Evolutionary conservation across 2,329 filamentous ascomycete species (phyloP), one percentile per base, ranked within the genome.

Genomic region (Colletotrichum eleusines): DNA sequence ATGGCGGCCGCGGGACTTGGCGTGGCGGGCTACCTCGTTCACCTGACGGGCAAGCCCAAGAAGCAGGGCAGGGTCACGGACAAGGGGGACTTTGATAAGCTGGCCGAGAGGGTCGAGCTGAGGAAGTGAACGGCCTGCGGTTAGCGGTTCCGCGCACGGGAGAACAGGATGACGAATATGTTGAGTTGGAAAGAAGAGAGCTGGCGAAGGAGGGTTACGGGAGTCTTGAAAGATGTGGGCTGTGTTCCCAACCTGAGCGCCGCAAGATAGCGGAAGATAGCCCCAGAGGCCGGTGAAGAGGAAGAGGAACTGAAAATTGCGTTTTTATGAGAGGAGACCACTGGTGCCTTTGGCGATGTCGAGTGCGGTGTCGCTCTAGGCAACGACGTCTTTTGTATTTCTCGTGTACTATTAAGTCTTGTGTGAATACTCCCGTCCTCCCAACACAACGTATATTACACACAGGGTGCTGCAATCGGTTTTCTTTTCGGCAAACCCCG

Each of bases 11-110:
- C 64, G 14, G 72, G 61, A 20, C 26, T 73, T 0, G 59, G 61
- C 23, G 62, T 73, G 1, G 64, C 61, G 2, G 48, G 63, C 1
- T 69, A 69, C 3, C 48, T 73, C 14, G 65, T 69, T n/a, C 71
- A 73, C 44, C 38, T 72, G 11, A 69, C 69, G 9, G 62, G 64
- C 2, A 69, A 69, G 46, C 66, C 69, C 1, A 69, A 61, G 33
- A 61, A 63, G 3, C 38, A 57, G 46, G 55, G 12, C n/a, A 5
- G 3, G 16, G 28, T 1, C 1, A 35, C 33, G 28, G 31, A 54
- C 26, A 44, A 31, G 9, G 66, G 67, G 1, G 46, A 66, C 1
- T 50, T 70, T 42, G 67, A 70, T 28, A 55, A 55, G 26, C 48
- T 70, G 14, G 55, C 63, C 0, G n/a, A 57, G 23, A 61, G 35